Conservation (phyloP, 441 rosid species). For the Pelargonium cotyledonis region DNA sequence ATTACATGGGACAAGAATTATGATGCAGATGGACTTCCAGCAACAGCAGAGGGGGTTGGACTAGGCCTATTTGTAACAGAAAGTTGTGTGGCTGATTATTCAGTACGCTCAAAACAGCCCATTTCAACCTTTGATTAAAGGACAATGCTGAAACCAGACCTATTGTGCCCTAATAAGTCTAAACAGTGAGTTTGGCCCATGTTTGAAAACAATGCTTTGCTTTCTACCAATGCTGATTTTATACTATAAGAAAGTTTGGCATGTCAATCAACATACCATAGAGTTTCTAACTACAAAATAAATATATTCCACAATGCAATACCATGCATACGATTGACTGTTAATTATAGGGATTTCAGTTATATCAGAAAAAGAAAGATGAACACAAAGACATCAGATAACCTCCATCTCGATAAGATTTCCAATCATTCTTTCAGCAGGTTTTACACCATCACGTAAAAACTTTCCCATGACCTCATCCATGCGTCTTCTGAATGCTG, state of each 20-base stretch:
- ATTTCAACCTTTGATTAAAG: neutral
- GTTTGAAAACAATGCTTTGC: neutral
- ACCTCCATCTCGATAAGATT: slow-evolving; percentile 97
- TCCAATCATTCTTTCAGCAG: slow-evolving; percentile 90
- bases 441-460: slow-evolving; percentile 85
- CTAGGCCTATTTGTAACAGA: neutral
- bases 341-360: neutral
- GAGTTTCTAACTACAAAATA: neutral
- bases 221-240: neutral
- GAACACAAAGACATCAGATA: slow-evolving; percentile 17
- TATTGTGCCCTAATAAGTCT: neutral
- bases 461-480: slow-evolving; percentile 88
- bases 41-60: neutral
- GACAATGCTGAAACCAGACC: neutral
- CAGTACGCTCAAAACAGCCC: neutral
- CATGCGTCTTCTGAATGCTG: slow-evolving; percentile 77
- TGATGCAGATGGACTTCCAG: neutral
- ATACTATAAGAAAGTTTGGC: neutral
- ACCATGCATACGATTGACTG: neutral
- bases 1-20: neutral
- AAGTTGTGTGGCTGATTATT: neutral
- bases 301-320: neutral
- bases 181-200: neutral
- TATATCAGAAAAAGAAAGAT: neutral
- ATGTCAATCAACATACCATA: neutral